Evolutionary conservation across 139 green algal genomes (phyloP), one percentile per base, ranked within the genome.

Genomic region (Chlorella sp.): DNA sequence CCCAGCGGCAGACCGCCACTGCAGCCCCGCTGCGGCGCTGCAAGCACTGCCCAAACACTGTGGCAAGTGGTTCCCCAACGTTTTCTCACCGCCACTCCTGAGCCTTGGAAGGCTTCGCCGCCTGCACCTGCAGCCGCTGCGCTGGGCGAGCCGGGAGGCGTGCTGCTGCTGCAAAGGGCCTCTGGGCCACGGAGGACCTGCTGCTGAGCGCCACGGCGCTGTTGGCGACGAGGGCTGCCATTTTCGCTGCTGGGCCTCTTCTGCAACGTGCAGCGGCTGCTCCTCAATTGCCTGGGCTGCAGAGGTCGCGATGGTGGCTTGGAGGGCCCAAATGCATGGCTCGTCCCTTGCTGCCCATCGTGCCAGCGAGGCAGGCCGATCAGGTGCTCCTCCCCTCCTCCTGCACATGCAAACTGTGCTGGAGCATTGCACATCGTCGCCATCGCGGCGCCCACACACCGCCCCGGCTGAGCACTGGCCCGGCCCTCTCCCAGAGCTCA

Each of bases 61-160:
- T 36, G 32, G 14, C 64, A 41, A 70, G 1, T 40, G 30, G 14
- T 36, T 19, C 2, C 9, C 24, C 70, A 9, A 20, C n/a, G n/a
- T n/a, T n/a, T 7, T 32, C 77, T n/a, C 77, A 84, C 82, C 82
- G 73, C 30, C 87, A 84, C 26, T 92, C 88, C 26, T 64, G 48
- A n/a, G 77, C 82, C 68, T 87, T 85, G 26, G 67, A 72, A 19
- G 68, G 68, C 86, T 90, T 89, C 14, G 82, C 82, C 56, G 68
- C 48, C 40, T 51, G 28, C 17, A 80, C 81, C 51, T 60, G 51
- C 68, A 79, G 28, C 26, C 68, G 48, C 3, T 2, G 16, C 68
- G 40, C 68, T 72, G 82, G 82, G 48, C 72, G 82, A 5, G 70
- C 56, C 51, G 72, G 68, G 32, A 67, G 58, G 56, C 40, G 38